Conservation (phyloP, 2,329 filamentous ascomycete species). For the Orbilia blumenaviensis region DNA sequence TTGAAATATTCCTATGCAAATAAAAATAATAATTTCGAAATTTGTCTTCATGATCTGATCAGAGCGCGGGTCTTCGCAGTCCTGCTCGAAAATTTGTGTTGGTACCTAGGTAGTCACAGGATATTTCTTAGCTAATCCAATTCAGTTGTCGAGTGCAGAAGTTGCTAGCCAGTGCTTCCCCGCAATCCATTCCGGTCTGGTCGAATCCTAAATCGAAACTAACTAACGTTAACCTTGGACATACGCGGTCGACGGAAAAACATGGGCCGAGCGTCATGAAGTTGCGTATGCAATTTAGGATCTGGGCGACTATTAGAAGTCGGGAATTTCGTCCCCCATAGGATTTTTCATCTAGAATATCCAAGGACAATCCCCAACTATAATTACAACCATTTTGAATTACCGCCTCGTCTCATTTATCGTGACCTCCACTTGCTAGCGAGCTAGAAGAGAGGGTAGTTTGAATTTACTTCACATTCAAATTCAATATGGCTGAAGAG, state of each 20-base stretch:
- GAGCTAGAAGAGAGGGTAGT: neutral
- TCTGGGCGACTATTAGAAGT: neutral
- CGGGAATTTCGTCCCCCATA: neutral
- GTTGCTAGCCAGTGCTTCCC: too few species aligned
- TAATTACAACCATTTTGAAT: too few species aligned
- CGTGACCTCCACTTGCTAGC: neutral
- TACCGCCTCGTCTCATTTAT: too few species aligned
- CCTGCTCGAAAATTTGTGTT: too few species aligned
- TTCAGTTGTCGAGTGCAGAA: too few species aligned
- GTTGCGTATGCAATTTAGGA: slow-evolving; percentile 7
- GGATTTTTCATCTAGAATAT: neutral
- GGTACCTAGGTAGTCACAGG: too few species aligned
- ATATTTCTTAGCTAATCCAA: too few species aligned
- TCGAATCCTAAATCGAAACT: neutral
- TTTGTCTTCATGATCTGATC: too few species aligned
- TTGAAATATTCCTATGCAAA: too few species aligned
- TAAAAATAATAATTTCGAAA: too few species aligned
- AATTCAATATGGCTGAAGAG: slow-evolving; percentile 15
- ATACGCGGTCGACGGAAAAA: slow-evolving; percentile 10
- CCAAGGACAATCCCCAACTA: too few species aligned
- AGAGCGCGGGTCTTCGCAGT: too few species aligned
- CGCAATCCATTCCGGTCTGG: neutral
- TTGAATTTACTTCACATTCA: neutral
- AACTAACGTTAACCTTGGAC: slow-evolving; percentile 5
- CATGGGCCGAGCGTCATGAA: slow-evolving; percentile 5